These are phyloP conservation scores for Thelonectria blattea DNA, from an alignment of 2,329 filamentous ascomycete species.

Conservation along the genomic window DNA sequence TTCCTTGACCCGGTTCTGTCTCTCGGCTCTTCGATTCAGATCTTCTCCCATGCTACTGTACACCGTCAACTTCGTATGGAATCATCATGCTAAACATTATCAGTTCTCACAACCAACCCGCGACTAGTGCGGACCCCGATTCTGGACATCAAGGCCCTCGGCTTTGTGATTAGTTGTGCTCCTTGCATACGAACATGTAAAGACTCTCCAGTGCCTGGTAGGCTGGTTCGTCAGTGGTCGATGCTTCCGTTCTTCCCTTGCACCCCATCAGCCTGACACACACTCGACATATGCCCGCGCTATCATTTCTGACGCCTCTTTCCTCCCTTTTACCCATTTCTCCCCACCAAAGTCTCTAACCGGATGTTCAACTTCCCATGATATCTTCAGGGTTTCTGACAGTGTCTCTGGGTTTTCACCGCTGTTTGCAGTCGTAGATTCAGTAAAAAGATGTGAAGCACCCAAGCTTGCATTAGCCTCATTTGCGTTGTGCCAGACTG, in stretches of 20 bases:
- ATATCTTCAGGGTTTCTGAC: constrained; percentile 8
- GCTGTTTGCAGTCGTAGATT: constrained; percentile 30
- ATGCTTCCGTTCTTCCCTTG: constrained; percentile 14
- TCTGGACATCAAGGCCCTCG: constrained; percentile 26
- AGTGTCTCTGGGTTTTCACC: constrained; percentile 28
- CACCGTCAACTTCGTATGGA: constrained; percentile 19
- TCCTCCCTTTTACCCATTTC: constrained; percentile 28
- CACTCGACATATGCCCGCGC: constrained; percentile 14
- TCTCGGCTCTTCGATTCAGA: constrained; percentile 4
- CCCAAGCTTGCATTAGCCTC: constrained; percentile 34
- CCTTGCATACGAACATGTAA: not conserved
- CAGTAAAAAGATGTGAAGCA: constrained; percentile 12
- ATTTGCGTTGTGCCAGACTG: constrained; percentile 25
- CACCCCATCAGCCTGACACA: constrained; percentile 13
- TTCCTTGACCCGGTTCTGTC: constrained; percentile 22
- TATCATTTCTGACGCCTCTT: constrained; percentile 28
- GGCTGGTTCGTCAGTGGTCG: constrained; percentile 17
- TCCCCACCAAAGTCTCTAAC: constrained; percentile 33
- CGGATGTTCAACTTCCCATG: constrained; percentile 22
- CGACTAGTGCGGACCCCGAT: constrained; percentile 24
- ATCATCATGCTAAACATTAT: constrained; percentile 10
- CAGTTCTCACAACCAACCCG: constrained; percentile 26
- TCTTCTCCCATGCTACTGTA: not conserved
- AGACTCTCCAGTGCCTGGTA: constrained; percentile 6
- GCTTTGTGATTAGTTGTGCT: constrained; percentile 5